Evolutionary conservation across 2,329 filamentous ascomycete species (phyloP).

Genomic region (Sclerotinia trifoliorum): DNA sequence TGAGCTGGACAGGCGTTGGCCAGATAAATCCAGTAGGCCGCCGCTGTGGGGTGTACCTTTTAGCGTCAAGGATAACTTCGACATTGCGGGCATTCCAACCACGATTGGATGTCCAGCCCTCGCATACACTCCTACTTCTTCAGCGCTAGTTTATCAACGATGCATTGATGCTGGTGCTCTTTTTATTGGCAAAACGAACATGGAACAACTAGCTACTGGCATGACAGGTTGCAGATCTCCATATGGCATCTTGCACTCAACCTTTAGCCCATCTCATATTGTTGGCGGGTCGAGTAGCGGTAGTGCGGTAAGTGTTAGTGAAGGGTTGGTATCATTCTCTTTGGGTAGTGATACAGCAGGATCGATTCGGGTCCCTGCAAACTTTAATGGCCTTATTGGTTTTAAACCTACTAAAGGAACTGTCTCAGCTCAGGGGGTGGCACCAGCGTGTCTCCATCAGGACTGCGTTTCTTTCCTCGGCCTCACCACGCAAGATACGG

Average conservation of each 20-base stretch:
- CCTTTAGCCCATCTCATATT: conserved; percentile 49
- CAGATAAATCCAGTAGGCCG: conserved; percentile 44
- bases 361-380: conserved; percentile 50
- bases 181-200: conserved; percentile 56
- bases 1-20: conserved; percentile 44
- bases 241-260: conserved; percentile 50
- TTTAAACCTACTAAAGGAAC: conserved; percentile 51
- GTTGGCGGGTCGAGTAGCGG: conserved; percentile 56
- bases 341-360: conserved; percentile 55
- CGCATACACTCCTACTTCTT: conserved; percentile 46
- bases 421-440: conserved; percentile 47
- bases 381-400: conserved; percentile 51
- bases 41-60: conserved; percentile 52
- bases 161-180: conserved; percentile 53
- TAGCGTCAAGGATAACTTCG: conserved; percentile 51
- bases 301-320: conserved; percentile 51
- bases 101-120: conserved; percentile 48
- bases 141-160: conserved; percentile 48
- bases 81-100: conserved; percentile 48
- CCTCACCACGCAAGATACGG: conserved; percentile 47
- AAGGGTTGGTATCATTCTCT: conserved; percentile 52
- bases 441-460: conserved; percentile 52
- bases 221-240: conserved; percentile 55
- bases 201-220: conserved; percentile 57
- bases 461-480: conserved; percentile 54